Conservation (phyloP, 208 protist genomes). For the Herpetomonas tarakana region DNA sequence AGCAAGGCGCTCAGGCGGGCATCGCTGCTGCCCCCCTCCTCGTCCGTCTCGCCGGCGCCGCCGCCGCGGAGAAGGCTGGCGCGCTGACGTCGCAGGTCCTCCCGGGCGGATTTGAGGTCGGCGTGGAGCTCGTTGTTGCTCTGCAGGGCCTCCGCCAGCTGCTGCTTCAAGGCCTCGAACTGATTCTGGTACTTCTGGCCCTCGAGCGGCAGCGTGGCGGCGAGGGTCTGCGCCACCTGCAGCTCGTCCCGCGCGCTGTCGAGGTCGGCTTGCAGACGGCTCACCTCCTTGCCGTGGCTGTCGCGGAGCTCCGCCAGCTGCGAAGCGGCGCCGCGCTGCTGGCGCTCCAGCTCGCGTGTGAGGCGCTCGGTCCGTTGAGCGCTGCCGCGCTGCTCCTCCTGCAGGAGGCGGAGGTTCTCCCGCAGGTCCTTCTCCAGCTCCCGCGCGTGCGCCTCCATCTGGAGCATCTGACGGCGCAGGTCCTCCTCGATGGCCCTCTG, state of each 20-base stretch:
- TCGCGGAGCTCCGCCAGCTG: constrained; percentile 18
- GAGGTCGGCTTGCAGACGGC: constrained; percentile 15
- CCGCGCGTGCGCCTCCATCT: constrained; percentile 18
- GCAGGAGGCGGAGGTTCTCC: constrained; percentile 8
- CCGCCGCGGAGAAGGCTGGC: constrained; percentile 7
- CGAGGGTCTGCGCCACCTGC: constrained; percentile 42
- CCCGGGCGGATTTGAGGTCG: constrained; percentile 25
- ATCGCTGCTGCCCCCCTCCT: constrained; percentile 12
- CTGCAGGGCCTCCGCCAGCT: constrained; percentile 35
- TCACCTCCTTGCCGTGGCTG: constrained; percentile 18
- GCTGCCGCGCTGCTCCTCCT: constrained; percentile 18
- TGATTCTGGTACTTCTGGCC: constrained; percentile 36
- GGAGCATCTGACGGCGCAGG: constrained; percentile 24
- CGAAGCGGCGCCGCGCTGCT: constrained; percentile 14
- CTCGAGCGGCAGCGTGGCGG: constrained; percentile 43
- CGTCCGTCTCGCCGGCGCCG: constrained; percentile 8
- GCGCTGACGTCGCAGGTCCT: constrained; percentile 13
- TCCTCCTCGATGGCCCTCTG: constrained; percentile 17
- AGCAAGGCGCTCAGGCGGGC: constrained; percentile 47
- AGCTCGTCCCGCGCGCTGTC: constrained; percentile 31
- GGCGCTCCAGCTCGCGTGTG: constrained; percentile 24
- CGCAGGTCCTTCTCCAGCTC: constrained; percentile 23
- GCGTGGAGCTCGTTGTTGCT: constrained; percentile 25
- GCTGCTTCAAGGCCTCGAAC: constrained; percentile 35
- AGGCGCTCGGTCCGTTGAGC: constrained; percentile 21